A percentile compares a stretch with the other conserved stretches of the same genome.
Conservation (phyloP, 2,329 filamentous ascomycete genomes). For the Thelonectria blattea region DNA sequence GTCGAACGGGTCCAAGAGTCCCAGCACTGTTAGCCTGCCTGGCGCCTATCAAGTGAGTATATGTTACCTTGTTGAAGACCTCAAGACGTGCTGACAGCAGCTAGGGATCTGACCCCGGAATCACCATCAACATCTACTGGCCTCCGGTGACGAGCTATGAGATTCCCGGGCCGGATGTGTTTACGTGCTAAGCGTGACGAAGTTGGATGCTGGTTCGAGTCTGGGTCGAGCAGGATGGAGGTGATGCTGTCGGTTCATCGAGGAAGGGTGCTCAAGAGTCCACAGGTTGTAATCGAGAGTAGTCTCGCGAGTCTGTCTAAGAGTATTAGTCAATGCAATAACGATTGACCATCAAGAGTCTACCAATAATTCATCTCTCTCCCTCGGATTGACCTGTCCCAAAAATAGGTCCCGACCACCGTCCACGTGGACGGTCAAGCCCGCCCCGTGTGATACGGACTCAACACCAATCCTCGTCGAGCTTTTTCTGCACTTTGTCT, state of each 20-base stretch:
- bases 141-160: constrained; percentile 35
- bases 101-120: constrained; percentile 35
- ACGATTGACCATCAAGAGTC: not conserved
- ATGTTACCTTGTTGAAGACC: not conserved
- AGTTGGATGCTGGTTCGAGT: no score
- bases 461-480: not conserved
- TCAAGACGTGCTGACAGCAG: not conserved
- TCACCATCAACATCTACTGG: constrained; percentile 39
- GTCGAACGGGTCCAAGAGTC: constrained; percentile 36
- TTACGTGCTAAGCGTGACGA: no score
- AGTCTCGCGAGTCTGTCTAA: not conserved
- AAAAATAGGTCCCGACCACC: not conserved
- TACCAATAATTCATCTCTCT: not conserved
- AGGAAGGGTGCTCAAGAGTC: not conserved
- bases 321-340: not conserved
- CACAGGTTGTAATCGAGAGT: not conserved
- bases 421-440: constrained; percentile 29
- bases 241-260: not conserved
- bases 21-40: constrained; percentile 39
- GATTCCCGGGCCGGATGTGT: constrained; percentile 11
- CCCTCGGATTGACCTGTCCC: not conserved
- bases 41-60: constrained; percentile 35
- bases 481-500: constrained; percentile 17
- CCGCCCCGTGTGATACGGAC: not conserved
- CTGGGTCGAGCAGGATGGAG: not conserved